Evolutionary conservation across 257 asterid genomes (phyloP).

Genomic region (Lithospermum erythrorhizon): DNA sequence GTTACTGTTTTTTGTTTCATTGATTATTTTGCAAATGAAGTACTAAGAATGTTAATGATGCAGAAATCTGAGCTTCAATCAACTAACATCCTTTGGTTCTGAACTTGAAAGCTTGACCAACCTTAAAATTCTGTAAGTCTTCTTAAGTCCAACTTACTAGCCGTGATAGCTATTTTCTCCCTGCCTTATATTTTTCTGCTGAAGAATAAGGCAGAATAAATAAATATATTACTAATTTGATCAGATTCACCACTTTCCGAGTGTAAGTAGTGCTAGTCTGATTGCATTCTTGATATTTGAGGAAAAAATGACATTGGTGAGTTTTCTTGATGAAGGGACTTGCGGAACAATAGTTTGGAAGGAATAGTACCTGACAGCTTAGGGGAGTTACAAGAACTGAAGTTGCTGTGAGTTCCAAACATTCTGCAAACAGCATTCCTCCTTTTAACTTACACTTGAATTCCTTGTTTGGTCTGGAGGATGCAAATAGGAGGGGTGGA

Average conservation of each 20-base stretch:
- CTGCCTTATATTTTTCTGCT: too few species aligned
- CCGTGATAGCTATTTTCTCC: not conserved
- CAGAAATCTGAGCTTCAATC: slow-evolving; percentile 94
- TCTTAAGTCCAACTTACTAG: slow-evolving; percentile 2
- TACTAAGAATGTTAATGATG: slow-evolving; percentile 8
- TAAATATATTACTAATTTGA: not conserved
- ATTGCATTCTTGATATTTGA: not conserved
- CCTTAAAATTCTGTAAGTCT: slow-evolving; percentile 78
- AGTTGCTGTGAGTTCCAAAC: slow-evolving; percentile 48
- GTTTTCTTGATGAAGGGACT: slow-evolving; percentile 43
- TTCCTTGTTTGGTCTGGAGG: not conserved
- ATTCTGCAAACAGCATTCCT: not conserved
- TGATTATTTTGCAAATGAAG: not conserved
- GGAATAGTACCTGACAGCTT: slow-evolving; percentile 69
- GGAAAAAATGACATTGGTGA: not conserved
- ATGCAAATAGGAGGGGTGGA: slow-evolving; percentile 4
- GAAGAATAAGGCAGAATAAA: too few species aligned
- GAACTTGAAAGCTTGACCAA: slow-evolving; percentile 77
- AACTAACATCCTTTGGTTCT: slow-evolving; percentile 67
- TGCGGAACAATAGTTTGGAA: slow-evolving; percentile 70
- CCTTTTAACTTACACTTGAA: not conserved
- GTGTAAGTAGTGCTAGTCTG: not conserved
- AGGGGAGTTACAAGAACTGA: slow-evolving; percentile 70
- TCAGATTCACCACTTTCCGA: not conserved
- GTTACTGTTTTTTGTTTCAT: slow-evolving; percentile 5